Evolutionary conservation across 2,329 filamentous ascomycete genomes (phyloP).

Genomic region (Amphichorda felina): DNA sequence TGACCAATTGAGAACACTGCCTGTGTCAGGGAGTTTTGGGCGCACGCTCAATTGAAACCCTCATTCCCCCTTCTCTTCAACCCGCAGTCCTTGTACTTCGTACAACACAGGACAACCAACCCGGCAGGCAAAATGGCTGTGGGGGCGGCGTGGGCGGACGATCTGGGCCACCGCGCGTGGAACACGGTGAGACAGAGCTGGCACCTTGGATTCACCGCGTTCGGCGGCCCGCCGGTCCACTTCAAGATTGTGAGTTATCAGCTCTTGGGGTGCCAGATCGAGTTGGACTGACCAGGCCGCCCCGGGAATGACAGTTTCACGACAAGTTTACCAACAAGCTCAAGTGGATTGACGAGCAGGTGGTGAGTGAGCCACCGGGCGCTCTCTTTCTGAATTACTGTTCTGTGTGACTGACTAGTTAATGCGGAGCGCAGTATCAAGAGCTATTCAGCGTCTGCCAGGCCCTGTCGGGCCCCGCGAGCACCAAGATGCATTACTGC

Average conservation of each 20-base stretch:
- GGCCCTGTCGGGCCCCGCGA: conserved; percentile 53
- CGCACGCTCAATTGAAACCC: too few relatives aligned
- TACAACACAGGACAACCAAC: too few relatives aligned
- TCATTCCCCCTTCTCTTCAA: too few relatives aligned
- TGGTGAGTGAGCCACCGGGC: conserved; percentile 24
- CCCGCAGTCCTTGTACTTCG: too few relatives aligned
- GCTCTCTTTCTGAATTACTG: background rate
- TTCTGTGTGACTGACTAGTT: too few relatives aligned
- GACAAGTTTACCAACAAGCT: conserved; percentile 47
- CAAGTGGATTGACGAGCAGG: conserved; percentile 58
- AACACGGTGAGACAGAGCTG: conserved; percentile 24
- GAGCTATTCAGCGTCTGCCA: conserved; percentile 62
- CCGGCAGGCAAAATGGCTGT: background rate
- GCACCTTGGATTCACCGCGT: conserved; percentile 52
- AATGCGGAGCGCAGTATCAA: conserved; percentile 58
- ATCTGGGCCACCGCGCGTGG: background rate
- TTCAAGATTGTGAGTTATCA: conserved; percentile 42
- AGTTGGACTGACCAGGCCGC: background rate
- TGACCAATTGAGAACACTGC: too few relatives aligned
- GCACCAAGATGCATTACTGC: conserved; percentile 62
- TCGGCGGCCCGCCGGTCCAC: conserved; percentile 57
- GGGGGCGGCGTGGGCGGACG: background rate
- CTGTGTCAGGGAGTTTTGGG: too few relatives aligned
- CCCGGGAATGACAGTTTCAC: conserved; percentile 36
- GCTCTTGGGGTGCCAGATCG: too few relatives aligned